Base-by-base conservation (phyloP, 2,329 filamentous ascomycete genomes). In the Alternaria rosae region DNA sequence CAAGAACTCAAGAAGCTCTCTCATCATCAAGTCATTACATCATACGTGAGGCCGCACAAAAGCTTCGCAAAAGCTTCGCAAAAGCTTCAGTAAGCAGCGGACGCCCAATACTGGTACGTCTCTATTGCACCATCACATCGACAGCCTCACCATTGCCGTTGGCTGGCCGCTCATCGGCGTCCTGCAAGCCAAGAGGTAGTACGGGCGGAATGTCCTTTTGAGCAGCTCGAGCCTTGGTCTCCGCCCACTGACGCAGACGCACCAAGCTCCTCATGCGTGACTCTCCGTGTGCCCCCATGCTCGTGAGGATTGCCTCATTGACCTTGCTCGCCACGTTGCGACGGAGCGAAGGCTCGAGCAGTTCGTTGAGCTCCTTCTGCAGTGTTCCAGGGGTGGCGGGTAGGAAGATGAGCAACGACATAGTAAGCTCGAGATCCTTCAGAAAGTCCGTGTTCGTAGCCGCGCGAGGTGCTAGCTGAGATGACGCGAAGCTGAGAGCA, bases 341-440 rank as follows among this genome's bases (percentile, higher is more conserved):
- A 64, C 95, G 89, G 45, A 98, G 85, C 50, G 89, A 86, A 3
- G 94, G 92, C 68, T 97, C 87, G 17, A 99, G 83, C 26, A 99
- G 84, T 48, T 88, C 88, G 38, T 90, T 89, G 30, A 97, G 84
- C 51, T 92, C 88, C 3, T 92, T 89, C 45, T 92, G 88, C 38
- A 97, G 85, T 54, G 88, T 90, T 55, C 95, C 91, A 17, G 73
- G 67, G 7, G 61, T 51, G 15, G 61, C 61, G n/a, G 88, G 86
- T 1, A 92, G 89, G 70, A 97, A 97, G 44, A 99, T 91, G 41
- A 99, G 84, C 42, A 99, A 85, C 0, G 93, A 91, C 90, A 99
- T 97, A 0, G 95, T 97, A 76, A 90, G 88, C 80, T 99, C 95
- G 11, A 99, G 85, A 64, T 97, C 93, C 67, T 91, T 88, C 12